phyloP scores from a whole-genome alignment of 2,329 filamentous ascomycete species.

The Aspergillus quadricinctus region DNA sequence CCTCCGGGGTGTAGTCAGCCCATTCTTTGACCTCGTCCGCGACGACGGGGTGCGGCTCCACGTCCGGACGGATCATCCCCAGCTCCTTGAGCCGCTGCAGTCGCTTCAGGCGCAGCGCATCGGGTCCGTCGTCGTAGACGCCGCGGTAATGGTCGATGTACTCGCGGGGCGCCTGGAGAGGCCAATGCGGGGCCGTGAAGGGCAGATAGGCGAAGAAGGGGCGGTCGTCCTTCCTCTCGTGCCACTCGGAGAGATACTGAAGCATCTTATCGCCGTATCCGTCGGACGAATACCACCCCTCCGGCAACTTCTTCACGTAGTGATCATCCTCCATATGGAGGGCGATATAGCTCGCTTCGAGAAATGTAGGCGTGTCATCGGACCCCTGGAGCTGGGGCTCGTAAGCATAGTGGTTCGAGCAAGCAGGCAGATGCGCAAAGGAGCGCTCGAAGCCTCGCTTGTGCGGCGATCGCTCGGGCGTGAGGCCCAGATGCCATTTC shows the following conservation, averaged over 20 bases:
- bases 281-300: constrained; percentile 53
- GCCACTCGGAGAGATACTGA: constrained; percentile 49
- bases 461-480: constrained; percentile 52
- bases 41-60: constrained; percentile 33
- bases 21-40: constrained; percentile 44
- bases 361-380: constrained; percentile 40
- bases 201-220: constrained; percentile 60
- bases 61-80: constrained; percentile 51
- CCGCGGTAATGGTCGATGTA: constrained; percentile 56
- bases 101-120: constrained; percentile 51
- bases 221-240: constrained; percentile 31
- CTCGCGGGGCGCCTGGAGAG: constrained; percentile 55
- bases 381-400: constrained; percentile 42
- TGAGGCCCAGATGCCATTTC: constrained; percentile 61
- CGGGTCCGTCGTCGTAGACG: constrained; percentile 58
- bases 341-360: constrained; percentile 41
- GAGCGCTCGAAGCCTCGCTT: constrained; percentile 56
- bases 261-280: constrained; percentile 52
- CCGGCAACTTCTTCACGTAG: constrained; percentile 44
- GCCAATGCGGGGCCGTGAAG: constrained; percentile 62
- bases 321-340: constrained; percentile 45
- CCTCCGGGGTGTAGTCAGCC: constrained; percentile 32
- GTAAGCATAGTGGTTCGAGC: constrained; percentile 56
- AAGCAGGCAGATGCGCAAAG: constrained; percentile 58
- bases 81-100: constrained; percentile 54